These are phyloP conservation scores for California macrophylla DNA, from an alignment of 441 rosid species.

Conservation along the genomic window DNA sequence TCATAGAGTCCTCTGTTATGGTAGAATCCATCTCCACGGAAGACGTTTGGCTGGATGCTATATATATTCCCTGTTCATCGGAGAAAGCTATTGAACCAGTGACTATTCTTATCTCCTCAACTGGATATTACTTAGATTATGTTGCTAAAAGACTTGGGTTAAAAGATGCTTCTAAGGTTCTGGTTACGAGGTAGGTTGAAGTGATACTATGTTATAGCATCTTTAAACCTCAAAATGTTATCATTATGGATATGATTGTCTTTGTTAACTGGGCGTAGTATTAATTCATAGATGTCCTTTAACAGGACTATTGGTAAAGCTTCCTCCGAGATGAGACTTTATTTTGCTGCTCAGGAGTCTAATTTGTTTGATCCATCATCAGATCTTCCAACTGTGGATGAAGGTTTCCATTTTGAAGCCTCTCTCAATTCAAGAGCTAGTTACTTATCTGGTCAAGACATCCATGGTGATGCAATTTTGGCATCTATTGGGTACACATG, in stretches of 20 bases:
- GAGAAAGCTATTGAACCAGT: slow-evolving; percentile 38
- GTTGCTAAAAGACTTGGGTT: slow-evolving; percentile 60
- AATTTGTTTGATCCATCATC: slow-evolving; percentile 30
- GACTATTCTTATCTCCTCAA: slow-evolving; percentile 37
- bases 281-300: slow-evolving; percentile 22
- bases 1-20: slow-evolving; percentile 32
- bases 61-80: slow-evolving; percentile 42
- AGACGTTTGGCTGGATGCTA: slow-evolving; percentile 28
- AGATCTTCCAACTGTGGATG: slow-evolving; percentile 27
- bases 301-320: slow-evolving; percentile 77
- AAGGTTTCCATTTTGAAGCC: slow-evolving; percentile 25
- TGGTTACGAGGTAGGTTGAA: slow-evolving; percentile 62
- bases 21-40: slow-evolving; percentile 32
- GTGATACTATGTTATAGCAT: background rate
- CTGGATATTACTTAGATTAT: slow-evolving; percentile 58
- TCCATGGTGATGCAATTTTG: slow-evolving; percentile 75
- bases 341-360: slow-evolving; percentile 47
- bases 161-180: slow-evolving; percentile 47
- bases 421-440: slow-evolving; percentile 67
- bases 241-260: slow-evolving; percentile 4
- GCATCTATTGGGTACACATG: slow-evolving; percentile 80
- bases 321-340: slow-evolving; percentile 73
- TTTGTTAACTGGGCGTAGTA: slow-evolving; percentile 1
- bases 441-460: slow-evolving; percentile 57
- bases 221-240: slow-evolving; percentile 5